Evolutionary conservation across 2,329 filamentous ascomycete genomes (phyloP), one percentile per base, ranked within the genome.

Genomic region (Pezicula rhizophila): DNA sequence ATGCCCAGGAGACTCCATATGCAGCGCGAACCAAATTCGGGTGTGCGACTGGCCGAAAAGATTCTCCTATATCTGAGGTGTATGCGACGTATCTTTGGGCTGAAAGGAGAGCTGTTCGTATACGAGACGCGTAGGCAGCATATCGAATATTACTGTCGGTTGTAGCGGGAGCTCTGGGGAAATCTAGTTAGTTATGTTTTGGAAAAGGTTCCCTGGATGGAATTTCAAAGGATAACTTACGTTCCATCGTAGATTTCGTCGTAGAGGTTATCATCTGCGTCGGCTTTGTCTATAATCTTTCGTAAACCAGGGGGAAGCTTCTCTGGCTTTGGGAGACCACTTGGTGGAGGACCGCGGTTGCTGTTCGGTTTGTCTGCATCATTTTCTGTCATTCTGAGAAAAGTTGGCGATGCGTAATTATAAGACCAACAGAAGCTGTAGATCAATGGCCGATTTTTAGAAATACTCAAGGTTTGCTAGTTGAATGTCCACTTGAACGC

Each of bases 61-160:
- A 95, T 69, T 99, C 93, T 65, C 93, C 93, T 55, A 99, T 92
- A 62, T 97, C 92, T 17, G 85, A 91, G 0, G 93, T 97, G 67
- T 99, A 99, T 49, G 93, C 93, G 43, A 99, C 90, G 64, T 99
- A 99, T 62, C 93, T 85, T 63, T 97, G 93, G 4, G 91, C 91
- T 14, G 87, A 89, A 58, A 91, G 74, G 62, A 99, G 82, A 57
- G 97, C 87, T 7, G 91, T 96, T 53, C 89, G 84, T 54, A 93
- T 72, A 43, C 93, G 84, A 52, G 84, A 82, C 42, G 89, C 89
- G 70, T 99, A 99, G 58, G 87, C 93, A 49, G 91, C 92, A 70
- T 97, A 99, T 62, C 93, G 87, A 62, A 95, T 73, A 58, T 82
- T 85, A 58, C 83, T 87, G 47, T 96, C 89, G 51, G 89, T 96